Percentiles rank a stretch among this genome's conserved stretches.
These are phyloP conservation scores for Combretum micranthum DNA, from an alignment of 345 rosid genomes.

Conservation along the genomic window DNA sequence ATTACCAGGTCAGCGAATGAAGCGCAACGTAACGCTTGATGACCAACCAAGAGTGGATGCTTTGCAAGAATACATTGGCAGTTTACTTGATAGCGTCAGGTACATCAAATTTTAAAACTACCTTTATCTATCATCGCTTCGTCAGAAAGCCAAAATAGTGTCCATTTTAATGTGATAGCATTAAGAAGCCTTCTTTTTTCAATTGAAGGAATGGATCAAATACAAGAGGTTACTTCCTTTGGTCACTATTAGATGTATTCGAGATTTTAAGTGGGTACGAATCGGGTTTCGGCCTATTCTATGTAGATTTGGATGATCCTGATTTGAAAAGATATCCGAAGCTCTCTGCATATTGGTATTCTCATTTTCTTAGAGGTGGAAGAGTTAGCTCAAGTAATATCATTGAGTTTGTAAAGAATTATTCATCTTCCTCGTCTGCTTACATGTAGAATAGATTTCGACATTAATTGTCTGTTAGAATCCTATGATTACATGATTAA, in stretches of 20 bases:
- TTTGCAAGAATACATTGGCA: constrained; percentile 11
- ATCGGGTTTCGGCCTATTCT: constrained; percentile 2
- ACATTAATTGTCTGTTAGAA: too few species aligned
- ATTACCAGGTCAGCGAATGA: background rate
- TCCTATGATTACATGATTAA: too few species aligned
- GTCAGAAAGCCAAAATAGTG: background rate
- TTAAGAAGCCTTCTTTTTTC: background rate
- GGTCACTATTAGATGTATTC: constrained; percentile 4
- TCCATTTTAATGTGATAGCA: background rate
- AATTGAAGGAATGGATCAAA: constrained; percentile 6
- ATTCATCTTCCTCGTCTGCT: too few species aligned
- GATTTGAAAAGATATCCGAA: constrained; percentile 3
- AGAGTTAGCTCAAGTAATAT: background rate
- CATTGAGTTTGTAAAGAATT: too few species aligned
- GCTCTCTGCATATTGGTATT: constrained; percentile 3
- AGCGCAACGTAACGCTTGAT: constrained; percentile 1
- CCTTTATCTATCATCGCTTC: too few species aligned
- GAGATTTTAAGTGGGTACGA: constrained; percentile 2
- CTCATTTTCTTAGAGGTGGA: constrained; percentile 1
- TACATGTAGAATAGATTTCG: too few species aligned
- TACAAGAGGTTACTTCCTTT: constrained; percentile 6
- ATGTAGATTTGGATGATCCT: constrained; percentile 7
- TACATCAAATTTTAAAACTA: background rate
- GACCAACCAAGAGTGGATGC: constrained; percentile 6
- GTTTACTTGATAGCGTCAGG: constrained; percentile 8